A percentile compares a stretch with the other conserved stretches of the same genome.
Conservation (phyloP, 2,329 filamentous ascomycete genomes). For the Aureobasidium sp. region DNA sequence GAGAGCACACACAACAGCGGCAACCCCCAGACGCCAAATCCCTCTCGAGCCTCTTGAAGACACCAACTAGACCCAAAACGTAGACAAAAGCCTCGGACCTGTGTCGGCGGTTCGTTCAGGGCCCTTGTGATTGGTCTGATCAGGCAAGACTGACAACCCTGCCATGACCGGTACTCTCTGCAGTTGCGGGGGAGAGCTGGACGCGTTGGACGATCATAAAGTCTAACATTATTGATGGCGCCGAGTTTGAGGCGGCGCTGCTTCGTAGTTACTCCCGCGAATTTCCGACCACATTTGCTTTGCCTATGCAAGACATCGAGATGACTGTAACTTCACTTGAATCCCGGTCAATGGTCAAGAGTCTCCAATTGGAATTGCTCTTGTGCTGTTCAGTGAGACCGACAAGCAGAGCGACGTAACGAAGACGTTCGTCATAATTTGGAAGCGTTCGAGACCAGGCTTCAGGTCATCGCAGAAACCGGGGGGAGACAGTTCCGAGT, state of each 20-base stretch:
- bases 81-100: slow-evolving; percentile 12
- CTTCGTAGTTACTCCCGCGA: slow-evolving; percentile 12
- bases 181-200: slow-evolving; percentile 5
- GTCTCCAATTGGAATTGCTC: background rate
- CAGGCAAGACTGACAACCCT: background rate
- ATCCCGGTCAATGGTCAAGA: background rate
- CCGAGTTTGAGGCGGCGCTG: slow-evolving; percentile 14
- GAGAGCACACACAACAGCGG: slow-evolving; percentile 5
- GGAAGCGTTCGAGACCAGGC: slow-evolving; percentile 10
- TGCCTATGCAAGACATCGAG: background rate
- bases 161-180: slow-evolving; percentile 9
- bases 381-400: background rate
- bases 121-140: background rate
- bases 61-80: slow-evolving; percentile 1
- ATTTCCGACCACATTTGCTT: slow-evolving; percentile 1
- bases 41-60: slow-evolving; percentile 4
- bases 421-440: background rate
- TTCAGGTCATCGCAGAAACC: background rate
- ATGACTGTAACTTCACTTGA: background rate
- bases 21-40: slow-evolving; percentile 14
- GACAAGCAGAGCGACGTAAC: background rate
- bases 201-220: slow-evolving; percentile 8
- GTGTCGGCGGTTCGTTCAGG: slow-evolving; percentile 2
- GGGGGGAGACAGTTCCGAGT: background rate
- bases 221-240: background rate